These are phyloP conservation scores for Wickerhamiella australiensis DNA, from an alignment of 805 yeast genomes.

Conservation along the genomic window DNA sequence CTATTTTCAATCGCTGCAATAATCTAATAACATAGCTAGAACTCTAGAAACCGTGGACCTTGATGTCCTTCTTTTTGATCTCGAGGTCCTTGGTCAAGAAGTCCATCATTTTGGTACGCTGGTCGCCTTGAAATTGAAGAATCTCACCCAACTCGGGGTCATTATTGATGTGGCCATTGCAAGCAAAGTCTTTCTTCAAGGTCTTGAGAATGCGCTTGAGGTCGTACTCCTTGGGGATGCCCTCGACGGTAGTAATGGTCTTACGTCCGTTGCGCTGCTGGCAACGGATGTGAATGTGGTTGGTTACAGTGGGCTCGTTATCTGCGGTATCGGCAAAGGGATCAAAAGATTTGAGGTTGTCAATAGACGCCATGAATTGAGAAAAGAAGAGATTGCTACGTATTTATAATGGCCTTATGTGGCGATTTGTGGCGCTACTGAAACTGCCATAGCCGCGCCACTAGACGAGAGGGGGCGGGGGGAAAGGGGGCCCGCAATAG, in stretches of 20 bases:
- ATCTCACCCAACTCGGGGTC: slow-evolving; percentile 94
- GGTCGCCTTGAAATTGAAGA: slow-evolving; percentile 97
- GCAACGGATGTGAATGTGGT: slow-evolving; percentile 93
- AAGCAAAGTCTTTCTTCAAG: slow-evolving; percentile 94
- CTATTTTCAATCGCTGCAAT: neutral
- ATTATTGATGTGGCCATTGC: slow-evolving; percentile 95
- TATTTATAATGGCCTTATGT: slow-evolving; percentile 3
- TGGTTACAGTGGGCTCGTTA: slow-evolving; percentile 89
- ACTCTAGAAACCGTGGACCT: slow-evolving; percentile 86
- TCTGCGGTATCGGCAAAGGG: slow-evolving; percentile 99
- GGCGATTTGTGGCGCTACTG: neutral
- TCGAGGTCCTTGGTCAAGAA: slow-evolving; percentile 77
- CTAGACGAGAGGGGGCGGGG: neutral
- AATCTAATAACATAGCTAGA: slow-evolving; percentile 6
- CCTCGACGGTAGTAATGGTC: slow-evolving; percentile 96
- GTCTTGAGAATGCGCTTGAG: slow-evolving; percentile 86
- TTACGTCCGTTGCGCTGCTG: slow-evolving; percentile 99
- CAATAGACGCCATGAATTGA: slow-evolving; percentile 56
- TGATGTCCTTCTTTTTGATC: slow-evolving; percentile 89
- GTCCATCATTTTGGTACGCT: slow-evolving; percentile 90
- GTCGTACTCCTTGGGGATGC: slow-evolving; percentile 90
- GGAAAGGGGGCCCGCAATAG: too few species aligned
- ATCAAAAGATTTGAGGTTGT: slow-evolving; percentile 46
- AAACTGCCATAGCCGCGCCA: neutral
- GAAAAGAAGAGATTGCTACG: slow-evolving; percentile 2